A percentile compares a stretch with the other conserved stretches of the same genome.
phyloP scores from a whole-genome alignment of 495 filamentous ascomycete genomes.

The Haplographium delicatum region DNA sequence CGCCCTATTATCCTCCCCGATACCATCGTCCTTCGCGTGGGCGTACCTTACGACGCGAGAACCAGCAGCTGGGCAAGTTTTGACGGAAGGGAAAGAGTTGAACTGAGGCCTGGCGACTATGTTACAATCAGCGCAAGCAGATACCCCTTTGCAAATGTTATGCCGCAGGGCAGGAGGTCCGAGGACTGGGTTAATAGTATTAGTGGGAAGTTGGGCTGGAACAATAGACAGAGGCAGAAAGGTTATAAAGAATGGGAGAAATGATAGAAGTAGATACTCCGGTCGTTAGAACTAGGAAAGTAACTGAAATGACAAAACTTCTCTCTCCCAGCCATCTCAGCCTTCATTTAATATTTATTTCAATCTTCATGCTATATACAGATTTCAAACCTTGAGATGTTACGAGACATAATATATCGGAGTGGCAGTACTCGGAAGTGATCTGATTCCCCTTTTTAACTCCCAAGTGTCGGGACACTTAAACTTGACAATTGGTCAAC shows the following conservation, averaged over 20 bases:
- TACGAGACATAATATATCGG: too few relatives aligned
- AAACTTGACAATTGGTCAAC: too few relatives aligned
- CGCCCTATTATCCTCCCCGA: slow-evolving; percentile 93
- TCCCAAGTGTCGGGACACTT: too few relatives aligned
- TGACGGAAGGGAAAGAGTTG: slow-evolving; percentile 85
- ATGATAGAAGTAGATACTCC: too few relatives aligned
- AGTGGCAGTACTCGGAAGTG: too few relatives aligned
- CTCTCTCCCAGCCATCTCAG: too few relatives aligned
- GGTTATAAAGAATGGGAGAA: slow-evolving; percentile 49
- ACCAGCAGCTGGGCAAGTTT: slow-evolving; percentile 94
- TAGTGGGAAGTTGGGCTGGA: slow-evolving; percentile 87
- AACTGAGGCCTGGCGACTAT: slow-evolving; percentile 86
- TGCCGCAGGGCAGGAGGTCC: slow-evolving; percentile 64
- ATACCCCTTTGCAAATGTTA: slow-evolving; percentile 88
- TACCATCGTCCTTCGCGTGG: slow-evolving; percentile 84
- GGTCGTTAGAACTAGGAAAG: too few relatives aligned
- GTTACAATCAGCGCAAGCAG: slow-evolving; percentile 89
- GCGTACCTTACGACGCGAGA: slow-evolving; percentile 87
- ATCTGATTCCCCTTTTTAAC: too few relatives aligned
- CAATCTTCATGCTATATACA: too few relatives aligned
- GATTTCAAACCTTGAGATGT: too few relatives aligned
- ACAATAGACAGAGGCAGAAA: slow-evolving; percentile 73
- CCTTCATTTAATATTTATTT: too few relatives aligned
- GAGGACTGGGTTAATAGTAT: slow-evolving; percentile 96
- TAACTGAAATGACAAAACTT: too few relatives aligned